phyloP scores from a whole-genome alignment of 345 rosid species.

The Eucalyptus cloeziana region DNA sequence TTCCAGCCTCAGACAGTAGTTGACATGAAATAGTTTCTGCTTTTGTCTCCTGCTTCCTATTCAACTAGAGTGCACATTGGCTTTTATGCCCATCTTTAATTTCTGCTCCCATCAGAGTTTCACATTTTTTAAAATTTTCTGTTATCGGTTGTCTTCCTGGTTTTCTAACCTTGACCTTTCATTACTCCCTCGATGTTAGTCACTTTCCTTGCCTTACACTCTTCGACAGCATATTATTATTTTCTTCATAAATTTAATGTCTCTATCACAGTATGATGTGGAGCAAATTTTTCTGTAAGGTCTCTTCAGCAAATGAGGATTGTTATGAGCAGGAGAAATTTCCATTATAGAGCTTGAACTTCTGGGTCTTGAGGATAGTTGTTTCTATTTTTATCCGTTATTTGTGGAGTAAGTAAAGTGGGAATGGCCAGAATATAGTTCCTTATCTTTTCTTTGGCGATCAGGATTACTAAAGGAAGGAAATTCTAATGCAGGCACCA shows the following conservation, averaged over 20 bases:
- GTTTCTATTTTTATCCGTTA: background rate
- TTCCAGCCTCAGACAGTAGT: background rate
- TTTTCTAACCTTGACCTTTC: background rate
- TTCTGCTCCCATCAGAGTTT: background rate
- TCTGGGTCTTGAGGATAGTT: background rate
- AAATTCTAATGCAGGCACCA: background rate
- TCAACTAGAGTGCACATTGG: background rate
- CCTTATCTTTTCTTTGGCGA: background rate
- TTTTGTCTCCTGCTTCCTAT: background rate
- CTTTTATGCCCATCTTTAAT: background rate
- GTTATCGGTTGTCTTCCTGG: background rate
- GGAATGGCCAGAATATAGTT: background rate
- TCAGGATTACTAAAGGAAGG: background rate
- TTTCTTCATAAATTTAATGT: background rate
- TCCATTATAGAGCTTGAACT: background rate
- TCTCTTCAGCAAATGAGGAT: background rate
- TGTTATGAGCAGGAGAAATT: background rate
- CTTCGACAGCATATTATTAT: background rate
- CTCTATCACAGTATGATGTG: background rate
- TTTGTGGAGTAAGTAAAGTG: background rate
- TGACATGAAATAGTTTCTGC: background rate
- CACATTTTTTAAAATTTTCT: background rate
- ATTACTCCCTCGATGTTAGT: background rate
- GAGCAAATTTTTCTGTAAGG: background rate
- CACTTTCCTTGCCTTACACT: background rate